Conservation (phyloP, 306 rosid genomes). For the Dryas octopetala region DNA sequence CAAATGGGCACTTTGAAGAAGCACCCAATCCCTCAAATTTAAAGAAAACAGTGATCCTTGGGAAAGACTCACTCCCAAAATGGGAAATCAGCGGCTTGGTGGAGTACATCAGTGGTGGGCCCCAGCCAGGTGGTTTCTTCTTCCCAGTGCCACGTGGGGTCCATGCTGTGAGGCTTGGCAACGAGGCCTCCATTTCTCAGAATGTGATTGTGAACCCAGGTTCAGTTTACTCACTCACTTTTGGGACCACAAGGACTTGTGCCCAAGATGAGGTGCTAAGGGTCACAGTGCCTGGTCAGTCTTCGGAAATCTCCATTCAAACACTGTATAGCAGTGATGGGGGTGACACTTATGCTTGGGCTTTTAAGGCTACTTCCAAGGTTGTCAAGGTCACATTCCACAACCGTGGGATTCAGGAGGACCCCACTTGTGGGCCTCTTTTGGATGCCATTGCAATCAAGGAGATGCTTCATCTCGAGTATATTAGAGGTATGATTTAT, state of each 20-base stretch:
- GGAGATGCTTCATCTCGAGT: slow-evolving; percentile 29
- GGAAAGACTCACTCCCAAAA: slow-evolving; percentile 51
- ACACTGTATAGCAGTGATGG: slow-evolving; percentile 48
- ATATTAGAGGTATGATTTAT: slow-evolving; percentile 23
- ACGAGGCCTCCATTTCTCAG: slow-evolving; percentile 56
- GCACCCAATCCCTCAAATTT: slow-evolving; percentile 39
- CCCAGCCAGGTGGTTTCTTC: slow-evolving; percentile 57
- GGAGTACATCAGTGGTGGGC: slow-evolving; percentile 53
- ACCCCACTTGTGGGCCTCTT: slow-evolving; percentile 60
- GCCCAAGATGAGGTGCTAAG: slow-evolving; percentile 50
- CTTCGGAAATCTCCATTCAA: slow-evolving; percentile 41
- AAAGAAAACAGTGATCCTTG: slow-evolving; percentile 46
- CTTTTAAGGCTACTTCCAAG: slow-evolving; percentile 30
- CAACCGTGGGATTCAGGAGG: slow-evolving; percentile 55
- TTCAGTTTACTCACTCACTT: slow-evolving; percentile 40
- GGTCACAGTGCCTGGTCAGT: slow-evolving; percentile 24
- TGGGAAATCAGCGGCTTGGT: slow-evolving; percentile 59
- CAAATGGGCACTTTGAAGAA: slow-evolving; percentile 55
- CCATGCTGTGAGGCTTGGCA: slow-evolving; percentile 54
- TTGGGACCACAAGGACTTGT: slow-evolving; percentile 57
- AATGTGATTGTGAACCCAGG: slow-evolving; percentile 27
- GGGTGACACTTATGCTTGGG: slow-evolving; percentile 49
- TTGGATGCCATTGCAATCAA: slow-evolving; percentile 52
- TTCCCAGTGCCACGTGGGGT: slow-evolving; percentile 43
- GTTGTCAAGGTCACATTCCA: slow-evolving; percentile 42